phyloP scores from a whole-genome alignment of 805 yeast genomes.

The Metschnikowia aberdeeniae region DNA sequence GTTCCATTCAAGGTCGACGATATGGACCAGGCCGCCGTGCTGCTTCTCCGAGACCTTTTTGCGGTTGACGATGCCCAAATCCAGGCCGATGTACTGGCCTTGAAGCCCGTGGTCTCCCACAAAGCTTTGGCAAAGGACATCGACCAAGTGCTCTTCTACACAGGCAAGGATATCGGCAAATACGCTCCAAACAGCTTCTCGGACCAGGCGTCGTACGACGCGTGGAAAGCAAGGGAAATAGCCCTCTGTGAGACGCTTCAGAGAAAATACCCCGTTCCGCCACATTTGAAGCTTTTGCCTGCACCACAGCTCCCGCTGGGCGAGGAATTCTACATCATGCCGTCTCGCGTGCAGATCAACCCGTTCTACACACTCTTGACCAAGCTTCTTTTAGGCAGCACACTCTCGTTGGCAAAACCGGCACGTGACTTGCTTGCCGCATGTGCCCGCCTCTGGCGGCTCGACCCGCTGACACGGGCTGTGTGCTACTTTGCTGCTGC shows the following conservation, averaged over 20 bases:
- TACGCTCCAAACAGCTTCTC: conserved; percentile 23
- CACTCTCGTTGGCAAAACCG: conserved; percentile 28
- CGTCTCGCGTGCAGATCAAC: conserved; percentile 31
- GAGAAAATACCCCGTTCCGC: conserved; percentile 30
- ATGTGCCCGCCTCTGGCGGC: conserved; percentile 56
- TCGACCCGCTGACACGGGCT: conserved; percentile 47
- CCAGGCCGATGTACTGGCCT: conserved; percentile 50
- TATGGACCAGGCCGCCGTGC: conserved; percentile 44
- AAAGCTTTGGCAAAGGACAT: conserved; percentile 36
- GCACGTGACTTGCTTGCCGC: conserved; percentile 40
- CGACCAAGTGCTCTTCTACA: conserved; percentile 28
- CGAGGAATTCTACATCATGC: conserved; percentile 36
- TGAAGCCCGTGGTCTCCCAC: conserved; percentile 40
- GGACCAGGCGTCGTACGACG: conserved; percentile 20
- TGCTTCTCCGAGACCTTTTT: conserved; percentile 48
- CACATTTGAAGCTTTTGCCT: conserved; percentile 27
- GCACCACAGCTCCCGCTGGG: conserved; percentile 32
- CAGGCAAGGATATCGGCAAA: conserved; percentile 42
- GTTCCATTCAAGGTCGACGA: conserved; percentile 56
- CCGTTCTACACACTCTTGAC: conserved; percentile 38
- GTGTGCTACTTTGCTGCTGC: conserved; percentile 49
- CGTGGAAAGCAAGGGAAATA: conserved; percentile 33
- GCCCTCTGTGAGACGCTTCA: conserved; percentile 21
- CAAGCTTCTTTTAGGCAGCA: conserved; percentile 36
- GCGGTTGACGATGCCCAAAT: conserved; percentile 43